A percentile compares a stretch with the other conserved stretches of the same genome.
Conservation (phyloP, 2,329 filamentous ascomycete species). For the Colletotrichum brevisporum region DNA sequence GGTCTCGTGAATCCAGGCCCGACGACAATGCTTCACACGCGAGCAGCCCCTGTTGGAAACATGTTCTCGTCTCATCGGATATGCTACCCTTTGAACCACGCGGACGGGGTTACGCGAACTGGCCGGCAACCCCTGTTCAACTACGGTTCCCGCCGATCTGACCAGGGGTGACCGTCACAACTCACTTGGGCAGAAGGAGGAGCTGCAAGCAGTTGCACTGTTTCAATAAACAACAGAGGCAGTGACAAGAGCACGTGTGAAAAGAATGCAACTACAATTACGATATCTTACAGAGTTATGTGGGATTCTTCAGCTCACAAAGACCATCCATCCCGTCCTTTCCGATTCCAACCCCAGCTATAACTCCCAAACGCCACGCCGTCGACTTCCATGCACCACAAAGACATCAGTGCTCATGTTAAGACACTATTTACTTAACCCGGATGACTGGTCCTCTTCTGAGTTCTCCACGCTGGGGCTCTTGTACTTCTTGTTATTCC, state of each 20-base stretch:
- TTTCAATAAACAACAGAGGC: background rate
- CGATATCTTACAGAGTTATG: background rate
- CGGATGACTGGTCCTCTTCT: background rate
- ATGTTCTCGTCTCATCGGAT: constrained; percentile 14
- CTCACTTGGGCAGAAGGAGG: background rate
- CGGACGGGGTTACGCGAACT: constrained; percentile 8
- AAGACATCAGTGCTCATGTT: background rate
- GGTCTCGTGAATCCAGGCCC: background rate
- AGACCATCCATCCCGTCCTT: constrained; percentile 1
- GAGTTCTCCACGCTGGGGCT: constrained; percentile 18
- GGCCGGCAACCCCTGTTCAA: constrained; percentile 10
- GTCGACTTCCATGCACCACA: no score
- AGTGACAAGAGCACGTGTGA: no score
- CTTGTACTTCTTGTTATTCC: constrained; percentile 6
- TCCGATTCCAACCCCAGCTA: background rate
- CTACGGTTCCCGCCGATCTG: background rate
- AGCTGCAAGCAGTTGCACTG: no score
- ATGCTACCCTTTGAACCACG: constrained; percentile 1
- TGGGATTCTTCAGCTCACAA: background rate
- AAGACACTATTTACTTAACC: background rate
- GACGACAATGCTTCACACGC: constrained; percentile 9
- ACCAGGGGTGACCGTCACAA: background rate
- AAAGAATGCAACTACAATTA: background rate
- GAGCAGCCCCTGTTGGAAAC: constrained; percentile 17
- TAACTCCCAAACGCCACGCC: background rate